Conservation (phyloP, 306 rosid species). For the Rosa rugosa region DNA sequence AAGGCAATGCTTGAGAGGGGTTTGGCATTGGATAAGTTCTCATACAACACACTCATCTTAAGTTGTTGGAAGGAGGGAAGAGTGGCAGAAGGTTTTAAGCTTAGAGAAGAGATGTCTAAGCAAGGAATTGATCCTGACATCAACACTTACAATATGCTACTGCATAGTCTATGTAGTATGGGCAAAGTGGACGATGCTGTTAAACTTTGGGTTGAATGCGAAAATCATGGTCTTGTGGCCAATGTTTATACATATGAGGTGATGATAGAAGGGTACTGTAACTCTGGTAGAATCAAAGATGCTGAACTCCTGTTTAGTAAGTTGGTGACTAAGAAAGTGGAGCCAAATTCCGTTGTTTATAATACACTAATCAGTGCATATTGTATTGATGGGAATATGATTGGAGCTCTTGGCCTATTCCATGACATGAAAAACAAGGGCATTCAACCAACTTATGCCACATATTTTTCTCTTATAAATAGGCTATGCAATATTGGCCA, state of each 20-base stretch:
- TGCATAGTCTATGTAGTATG: background rate
- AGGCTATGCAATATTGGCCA: background rate
- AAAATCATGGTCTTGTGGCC: background rate
- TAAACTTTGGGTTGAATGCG: background rate
- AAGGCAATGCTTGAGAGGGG: conserved; percentile 4
- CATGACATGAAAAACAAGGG: background rate
- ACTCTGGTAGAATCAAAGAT: background rate
- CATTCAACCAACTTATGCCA: background rate
- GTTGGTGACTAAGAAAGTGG: background rate
- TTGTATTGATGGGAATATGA: background rate
- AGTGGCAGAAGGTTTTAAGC: background rate
- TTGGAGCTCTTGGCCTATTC: background rate
- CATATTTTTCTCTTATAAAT: background rate
- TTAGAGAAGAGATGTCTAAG: background rate
- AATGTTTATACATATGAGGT: background rate
- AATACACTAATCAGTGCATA: background rate
- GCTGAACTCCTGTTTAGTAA: background rate
- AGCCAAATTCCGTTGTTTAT: background rate
- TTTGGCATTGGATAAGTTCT: background rate
- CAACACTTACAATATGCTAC: background rate
- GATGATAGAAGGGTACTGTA: background rate
- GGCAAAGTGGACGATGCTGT: background rate
- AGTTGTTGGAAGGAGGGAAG: background rate
- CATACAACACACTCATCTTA: background rate
- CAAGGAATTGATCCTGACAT: background rate